Percentiles rank a stretch among this genome's conserved stretches.
These are phyloP conservation scores for Protomyces inouyei DNA, from an alignment of 1,139 yeast genomes.

Conservation along the genomic window DNA sequence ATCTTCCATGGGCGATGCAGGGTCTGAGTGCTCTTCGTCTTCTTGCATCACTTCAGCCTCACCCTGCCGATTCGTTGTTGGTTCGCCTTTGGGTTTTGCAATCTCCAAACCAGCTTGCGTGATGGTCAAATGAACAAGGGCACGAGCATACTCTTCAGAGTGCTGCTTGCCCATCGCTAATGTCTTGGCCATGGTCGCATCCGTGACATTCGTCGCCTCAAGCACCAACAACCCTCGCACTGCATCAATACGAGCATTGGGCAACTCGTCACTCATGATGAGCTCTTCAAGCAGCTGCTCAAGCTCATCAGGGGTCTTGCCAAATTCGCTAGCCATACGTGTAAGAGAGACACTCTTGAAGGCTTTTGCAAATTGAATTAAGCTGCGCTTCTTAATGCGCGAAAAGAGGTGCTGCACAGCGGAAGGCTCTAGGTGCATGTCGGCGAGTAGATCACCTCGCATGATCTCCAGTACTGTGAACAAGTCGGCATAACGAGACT, in stretches of 20 bases:
- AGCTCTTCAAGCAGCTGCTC: slow-evolving; percentile 28
- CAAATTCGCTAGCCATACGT: slow-evolving; percentile 31
- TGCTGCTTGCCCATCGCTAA: slow-evolving; percentile 1
- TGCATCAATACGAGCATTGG: slow-evolving; percentile 9
- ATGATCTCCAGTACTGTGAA: slow-evolving; percentile 27
- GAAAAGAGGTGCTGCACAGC: slow-evolving; percentile 29
- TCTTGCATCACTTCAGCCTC: neutral
- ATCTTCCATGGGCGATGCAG: neutral
- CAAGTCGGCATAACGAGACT: slow-evolving; percentile 28
- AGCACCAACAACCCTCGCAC: neutral
- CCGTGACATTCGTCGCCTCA: neutral
- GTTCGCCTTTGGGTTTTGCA: neutral
- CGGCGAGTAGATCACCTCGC: slow-evolving; percentile 31
- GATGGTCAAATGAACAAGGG: slow-evolving; percentile 6
- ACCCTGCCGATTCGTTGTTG: neutral
- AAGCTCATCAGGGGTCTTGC: slow-evolving; percentile 20
- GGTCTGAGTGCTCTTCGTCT: neutral
- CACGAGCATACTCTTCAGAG: slow-evolving; percentile 1
- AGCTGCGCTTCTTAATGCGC: slow-evolving; percentile 31
- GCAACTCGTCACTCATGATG: slow-evolving; percentile 27
- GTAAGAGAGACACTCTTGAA: slow-evolving; percentile 31
- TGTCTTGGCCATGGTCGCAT: neutral
- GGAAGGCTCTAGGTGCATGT: slow-evolving; percentile 30
- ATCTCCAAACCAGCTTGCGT: slow-evolving; percentile 5
- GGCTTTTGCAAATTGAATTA: slow-evolving; percentile 30